Evolutionary conservation across 306 rosid species (phyloP).

Genomic region (Cucumis sativus): DNA sequence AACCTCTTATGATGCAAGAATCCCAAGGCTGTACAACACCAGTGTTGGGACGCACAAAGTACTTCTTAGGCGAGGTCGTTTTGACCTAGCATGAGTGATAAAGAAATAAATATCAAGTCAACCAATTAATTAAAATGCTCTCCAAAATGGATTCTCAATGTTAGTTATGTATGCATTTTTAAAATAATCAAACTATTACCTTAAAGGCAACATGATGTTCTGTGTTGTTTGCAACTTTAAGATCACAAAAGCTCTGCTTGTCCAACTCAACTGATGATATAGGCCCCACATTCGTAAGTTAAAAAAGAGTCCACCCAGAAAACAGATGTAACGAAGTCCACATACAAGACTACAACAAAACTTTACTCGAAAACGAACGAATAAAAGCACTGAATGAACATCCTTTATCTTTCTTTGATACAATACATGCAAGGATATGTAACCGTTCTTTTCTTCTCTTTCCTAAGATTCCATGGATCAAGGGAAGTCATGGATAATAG

Average conservation of each 20-base stretch:
- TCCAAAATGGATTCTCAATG: background rate
- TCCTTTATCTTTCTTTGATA: background rate
- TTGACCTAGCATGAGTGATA: slow-evolving; percentile 51
- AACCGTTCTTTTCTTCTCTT: background rate
- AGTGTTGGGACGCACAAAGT: slow-evolving; percentile 90
- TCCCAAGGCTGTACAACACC: slow-evolving; percentile 82
- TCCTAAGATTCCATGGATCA: background rate
- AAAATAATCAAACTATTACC: slow-evolving; percentile 27
- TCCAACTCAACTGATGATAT: slow-evolving; percentile 73
- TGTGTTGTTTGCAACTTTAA: slow-evolving; percentile 66
- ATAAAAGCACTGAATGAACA: background rate
- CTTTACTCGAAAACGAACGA: background rate
- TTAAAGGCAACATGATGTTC: slow-evolving; percentile 76
- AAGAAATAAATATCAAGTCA: background rate
- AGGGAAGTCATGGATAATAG: background rate
- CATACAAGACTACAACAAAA: background rate
- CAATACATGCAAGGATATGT: background rate
- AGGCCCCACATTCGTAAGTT: slow-evolving; percentile 11
- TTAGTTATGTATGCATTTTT: background rate
- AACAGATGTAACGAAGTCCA: background rate
- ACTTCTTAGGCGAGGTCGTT: slow-evolving; percentile 95
- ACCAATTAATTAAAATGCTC: background rate
- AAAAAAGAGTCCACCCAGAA: background rate
- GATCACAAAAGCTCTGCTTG: slow-evolving; percentile 78
- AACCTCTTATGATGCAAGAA: slow-evolving; percentile 84